These are phyloP conservation scores for Encephalitozoon romaleae DNA, from an alignment of 371 early-diverging fungal genomes.

Conservation along the genomic window DNA sequence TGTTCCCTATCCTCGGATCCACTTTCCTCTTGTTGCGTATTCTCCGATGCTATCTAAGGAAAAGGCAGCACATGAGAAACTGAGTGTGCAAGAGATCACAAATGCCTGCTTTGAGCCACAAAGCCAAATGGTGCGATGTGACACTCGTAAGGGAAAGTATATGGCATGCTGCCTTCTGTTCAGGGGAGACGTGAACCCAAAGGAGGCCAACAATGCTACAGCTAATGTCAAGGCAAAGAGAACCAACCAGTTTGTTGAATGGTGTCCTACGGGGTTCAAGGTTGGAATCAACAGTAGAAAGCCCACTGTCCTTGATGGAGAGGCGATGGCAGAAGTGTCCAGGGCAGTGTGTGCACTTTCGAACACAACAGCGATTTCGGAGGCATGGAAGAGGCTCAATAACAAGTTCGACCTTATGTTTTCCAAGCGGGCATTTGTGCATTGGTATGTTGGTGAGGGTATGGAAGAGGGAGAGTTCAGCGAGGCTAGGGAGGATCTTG, in stretches of 20 bases:
- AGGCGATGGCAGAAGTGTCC: constrained; percentile 78
- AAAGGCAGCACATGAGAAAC: constrained; percentile 81
- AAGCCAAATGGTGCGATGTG: constrained; percentile 90
- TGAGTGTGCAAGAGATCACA: constrained; percentile 77
- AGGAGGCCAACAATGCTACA: constrained; percentile 77
- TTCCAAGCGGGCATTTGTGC: constrained; percentile 90
- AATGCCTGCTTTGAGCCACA: constrained; percentile 80
- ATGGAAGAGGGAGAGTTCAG: constrained; percentile 85
- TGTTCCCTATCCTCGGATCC: constrained; percentile 83
- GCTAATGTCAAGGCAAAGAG: constrained; percentile 69
- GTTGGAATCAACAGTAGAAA: constrained; percentile 81
- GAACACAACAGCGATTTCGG: constrained; percentile 87
- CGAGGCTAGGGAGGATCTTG: constrained; percentile 97
- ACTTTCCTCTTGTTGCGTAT: constrained; percentile 86
- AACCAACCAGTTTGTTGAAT: constrained; percentile 85
- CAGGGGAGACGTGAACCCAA: constrained; percentile 73
- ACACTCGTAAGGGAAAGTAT: constrained; percentile 83
- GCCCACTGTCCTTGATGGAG: constrained; percentile 77
- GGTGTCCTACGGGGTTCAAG: constrained; percentile 95
- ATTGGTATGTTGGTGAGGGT: constrained; percentile 96
- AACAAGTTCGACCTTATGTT: constrained; percentile 89
- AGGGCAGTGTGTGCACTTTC: constrained; percentile 83
- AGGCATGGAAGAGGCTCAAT: constrained; percentile 84
- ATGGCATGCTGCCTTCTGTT: constrained; percentile 85
- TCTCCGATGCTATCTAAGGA: constrained; percentile 76